Percentiles rank a stretch among this genome's conserved stretches.
Conservation (phyloP, 345 rosid species). For the Dipteronia sinensis region DNA sequence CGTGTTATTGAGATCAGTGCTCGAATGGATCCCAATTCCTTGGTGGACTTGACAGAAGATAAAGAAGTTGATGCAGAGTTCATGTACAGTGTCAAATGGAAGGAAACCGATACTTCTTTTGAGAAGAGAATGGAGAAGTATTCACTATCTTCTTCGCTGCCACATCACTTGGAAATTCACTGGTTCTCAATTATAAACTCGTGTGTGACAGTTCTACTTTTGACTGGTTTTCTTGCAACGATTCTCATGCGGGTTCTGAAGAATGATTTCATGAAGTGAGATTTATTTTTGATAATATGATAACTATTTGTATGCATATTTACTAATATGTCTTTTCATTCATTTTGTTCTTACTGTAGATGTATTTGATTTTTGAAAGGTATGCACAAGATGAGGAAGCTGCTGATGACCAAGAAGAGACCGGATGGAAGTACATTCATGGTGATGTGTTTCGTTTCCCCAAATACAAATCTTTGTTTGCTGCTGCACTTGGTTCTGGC, state of each 20-base stretch:
- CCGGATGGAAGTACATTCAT: conserved; percentile 90
- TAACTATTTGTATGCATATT: neutral
- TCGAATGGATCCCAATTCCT: conserved; percentile 68
- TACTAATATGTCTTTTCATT: neutral
- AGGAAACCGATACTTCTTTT: conserved; percentile 76
- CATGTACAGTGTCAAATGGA: conserved; percentile 87
- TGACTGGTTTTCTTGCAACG: conserved; percentile 91
- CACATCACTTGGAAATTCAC: conserved; percentile 90
- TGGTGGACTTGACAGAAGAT: conserved; percentile 79
- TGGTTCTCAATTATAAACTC: conserved; percentile 94
- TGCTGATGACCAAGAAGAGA: conserved; percentile 88
- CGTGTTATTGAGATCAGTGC: conserved; percentile 73
- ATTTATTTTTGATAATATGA: neutral
- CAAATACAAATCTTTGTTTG: conserved; percentile 63
- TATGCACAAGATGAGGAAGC: conserved; percentile 88
- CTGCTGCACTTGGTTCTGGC: conserved; percentile 82
- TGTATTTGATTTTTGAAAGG: conserved; percentile 30
- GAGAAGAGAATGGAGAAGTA: conserved; percentile 94
- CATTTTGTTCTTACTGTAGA: neutral
- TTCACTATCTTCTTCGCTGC: conserved; percentile 78
- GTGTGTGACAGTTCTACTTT: conserved; percentile 84
- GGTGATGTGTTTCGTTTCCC: conserved; percentile 90
- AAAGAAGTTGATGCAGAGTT: conserved; percentile 79
- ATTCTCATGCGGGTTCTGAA: conserved; percentile 89
- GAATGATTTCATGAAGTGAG: conserved; percentile 93